Conservation (phyloP, 78 protist genomes). For the Dictyostelium citrinum region DNA sequence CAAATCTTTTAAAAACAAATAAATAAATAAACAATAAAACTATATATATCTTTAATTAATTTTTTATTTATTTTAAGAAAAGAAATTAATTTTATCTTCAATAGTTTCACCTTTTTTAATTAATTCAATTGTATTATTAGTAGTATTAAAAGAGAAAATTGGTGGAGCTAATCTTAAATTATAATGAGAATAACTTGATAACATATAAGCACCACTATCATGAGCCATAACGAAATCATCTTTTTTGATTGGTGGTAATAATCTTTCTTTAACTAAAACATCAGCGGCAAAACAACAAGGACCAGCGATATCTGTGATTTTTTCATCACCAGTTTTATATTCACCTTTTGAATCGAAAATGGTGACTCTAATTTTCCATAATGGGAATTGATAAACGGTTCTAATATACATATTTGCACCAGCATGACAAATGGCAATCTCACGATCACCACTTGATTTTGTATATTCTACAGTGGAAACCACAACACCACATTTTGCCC, state of each 20-base stretch:
- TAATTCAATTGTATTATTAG: background rate
- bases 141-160: background rate
- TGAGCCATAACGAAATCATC: constrained; percentile 50
- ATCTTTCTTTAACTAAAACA: constrained; percentile 26
- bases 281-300: constrained; percentile 76
- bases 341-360: constrained; percentile 15
- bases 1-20: no score
- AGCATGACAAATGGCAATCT: constrained; percentile 29
- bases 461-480: constrained; percentile 29
- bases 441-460: constrained; percentile 38
- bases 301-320: constrained; percentile 51
- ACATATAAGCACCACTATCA: constrained; percentile 50
- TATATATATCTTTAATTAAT: no score
- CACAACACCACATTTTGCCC: constrained; percentile 59
- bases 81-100: constrained; percentile 35
- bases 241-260: constrained; percentile 3
- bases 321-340: background rate
- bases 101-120: constrained; percentile 67
- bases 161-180: constrained; percentile 73
- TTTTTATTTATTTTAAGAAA: constrained; percentile 5
- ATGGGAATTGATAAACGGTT: constrained; percentile 62
- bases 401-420: constrained; percentile 58
- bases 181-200: constrained; percentile 38
- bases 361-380: constrained; percentile 45
- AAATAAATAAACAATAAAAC: no score